Percentiles rank a stretch among this genome's conserved stretches.
These are phyloP conservation scores for Pythium inflatum DNA, from an alignment of 352 stramenopile genomes.

Conservation along the genomic window DNA sequence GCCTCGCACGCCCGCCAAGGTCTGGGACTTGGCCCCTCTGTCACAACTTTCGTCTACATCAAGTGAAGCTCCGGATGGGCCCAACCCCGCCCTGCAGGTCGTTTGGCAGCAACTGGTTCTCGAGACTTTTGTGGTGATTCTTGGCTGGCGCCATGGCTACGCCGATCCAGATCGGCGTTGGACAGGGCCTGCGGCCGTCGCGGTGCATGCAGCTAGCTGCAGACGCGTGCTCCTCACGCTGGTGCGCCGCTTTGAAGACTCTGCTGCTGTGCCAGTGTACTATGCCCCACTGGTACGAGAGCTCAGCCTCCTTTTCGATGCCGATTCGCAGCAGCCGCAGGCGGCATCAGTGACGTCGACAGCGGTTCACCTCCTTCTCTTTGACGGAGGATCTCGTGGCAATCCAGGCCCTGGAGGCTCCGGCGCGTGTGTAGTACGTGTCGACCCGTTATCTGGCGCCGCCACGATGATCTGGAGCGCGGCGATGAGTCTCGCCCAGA, in stretches of 20 bases:
- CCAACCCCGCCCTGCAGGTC: slow-evolving; percentile 4
- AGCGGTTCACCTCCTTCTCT: background rate
- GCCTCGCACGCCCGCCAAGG: background rate
- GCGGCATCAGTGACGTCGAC: background rate
- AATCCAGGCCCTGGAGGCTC: slow-evolving; percentile 1
- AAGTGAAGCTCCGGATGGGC: slow-evolving; percentile 2
- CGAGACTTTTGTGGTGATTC: slow-evolving; percentile 16
- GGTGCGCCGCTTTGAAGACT: background rate
- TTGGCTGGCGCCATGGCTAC: background rate
- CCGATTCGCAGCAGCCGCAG: background rate
- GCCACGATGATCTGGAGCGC: slow-evolving; percentile 5
- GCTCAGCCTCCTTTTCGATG: background rate
- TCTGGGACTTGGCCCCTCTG: slow-evolving; percentile 10
- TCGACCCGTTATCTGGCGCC: background rate
- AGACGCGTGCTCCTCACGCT: background rate
- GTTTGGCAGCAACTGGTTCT: background rate
- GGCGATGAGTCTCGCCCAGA: background rate
- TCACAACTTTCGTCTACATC: background rate
- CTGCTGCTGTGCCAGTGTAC: background rate
- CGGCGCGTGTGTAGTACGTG: background rate
- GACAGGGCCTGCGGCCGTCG: background rate
- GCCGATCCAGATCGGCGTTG: background rate
- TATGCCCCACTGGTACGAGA: background rate
- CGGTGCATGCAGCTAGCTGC: background rate
- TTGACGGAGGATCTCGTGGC: slow-evolving; percentile 8